Evolutionary conservation across 2,329 filamentous ascomycete genomes (phyloP), one percentile per base, ranked within the genome.

Genomic region (Calonectria pseudoturangicola): DNA sequence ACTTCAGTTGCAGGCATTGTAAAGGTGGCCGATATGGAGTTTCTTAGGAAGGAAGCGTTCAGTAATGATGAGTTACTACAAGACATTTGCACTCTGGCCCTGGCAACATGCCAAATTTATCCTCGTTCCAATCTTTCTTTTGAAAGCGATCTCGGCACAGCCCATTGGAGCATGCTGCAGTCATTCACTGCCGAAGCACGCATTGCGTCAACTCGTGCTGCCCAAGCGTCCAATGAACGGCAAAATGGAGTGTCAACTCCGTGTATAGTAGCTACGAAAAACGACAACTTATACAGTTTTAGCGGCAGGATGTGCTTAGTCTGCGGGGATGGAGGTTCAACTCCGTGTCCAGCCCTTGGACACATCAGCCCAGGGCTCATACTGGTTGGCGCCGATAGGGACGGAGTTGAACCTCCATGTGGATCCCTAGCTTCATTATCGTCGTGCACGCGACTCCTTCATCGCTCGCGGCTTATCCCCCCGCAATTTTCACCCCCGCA

Each of bases 371-470:
- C 47, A 30, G 47, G 33, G 47, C 12, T 25, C n/a, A 18, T 18
- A 9, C 45, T 51, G 28, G n/a, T 51, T 18, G 45, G 41, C 28
- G 43, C 28, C 13, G 18, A 33, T 36, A n/a, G 28, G 4, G 3
- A 66, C 63, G 63, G 45, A 54, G 63, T 66, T 66, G 45, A 47
- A 66, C 63, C 63, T 66, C 63, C 63, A 66, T 66, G 63, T 66
- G 63, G 63, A 66, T 30, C 62, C 30, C 39, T 21, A 33, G 43
- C 30, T 33, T 65, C 28, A 18, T 33, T 12, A 28, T 16, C 5
- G 25, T 36, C 36, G 36, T 41, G 13, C 56, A 43, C 56, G 39
- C 56, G 36, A 43, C 56, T 62, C 33, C 16, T 33, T 12, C 30
- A 36, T 56, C 18, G 51, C 21, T 56, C 51, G 30, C n/a, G 30